Conservation (phyloP, 768 basidiomycete species). For the Auricularia sp. region DNA sequence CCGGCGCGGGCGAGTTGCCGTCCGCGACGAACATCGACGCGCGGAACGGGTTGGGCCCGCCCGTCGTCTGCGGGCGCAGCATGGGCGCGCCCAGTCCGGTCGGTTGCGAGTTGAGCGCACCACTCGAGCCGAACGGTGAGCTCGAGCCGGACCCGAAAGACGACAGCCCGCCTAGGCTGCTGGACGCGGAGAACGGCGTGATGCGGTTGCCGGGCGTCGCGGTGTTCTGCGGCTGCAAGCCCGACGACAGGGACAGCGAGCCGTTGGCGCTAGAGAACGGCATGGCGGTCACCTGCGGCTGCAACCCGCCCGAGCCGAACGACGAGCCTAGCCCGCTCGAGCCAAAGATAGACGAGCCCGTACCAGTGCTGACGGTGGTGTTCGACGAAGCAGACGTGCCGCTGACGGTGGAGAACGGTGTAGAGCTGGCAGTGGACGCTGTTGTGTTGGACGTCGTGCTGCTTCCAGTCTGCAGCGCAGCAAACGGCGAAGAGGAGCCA, state of each 20-base stretch:
- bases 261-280: neutral
- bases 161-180: neutral
- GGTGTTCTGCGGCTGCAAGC: neutral
- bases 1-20: neutral
- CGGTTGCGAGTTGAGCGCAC: slow-evolving; percentile 27
- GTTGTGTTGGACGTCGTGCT: neutral
- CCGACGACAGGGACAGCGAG: neutral
- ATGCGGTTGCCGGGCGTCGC: neutral
- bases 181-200: neutral
- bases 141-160: slow-evolving; percentile 6
- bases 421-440: neutral
- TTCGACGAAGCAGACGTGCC: neutral
- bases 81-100: slow-evolving; percentile 32
- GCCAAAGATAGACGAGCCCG: neutral
- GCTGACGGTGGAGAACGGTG: slow-evolving; percentile 5
- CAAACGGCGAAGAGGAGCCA: neutral
- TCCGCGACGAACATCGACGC: slow-evolving; percentile 22
- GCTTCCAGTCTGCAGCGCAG: neutral
- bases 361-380: neutral
- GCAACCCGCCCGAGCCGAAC: neutral
- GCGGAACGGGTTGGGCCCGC: slow-evolving; percentile 33
- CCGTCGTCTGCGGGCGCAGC: slow-evolving; percentile 37
- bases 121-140: slow-evolving; percentile 14
- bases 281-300: slow-evolving; percentile 1
- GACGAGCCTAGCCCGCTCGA: neutral